Conservation (phyloP, 495 filamentous ascomycete species). For the Penicillium coprophilum region DNA sequence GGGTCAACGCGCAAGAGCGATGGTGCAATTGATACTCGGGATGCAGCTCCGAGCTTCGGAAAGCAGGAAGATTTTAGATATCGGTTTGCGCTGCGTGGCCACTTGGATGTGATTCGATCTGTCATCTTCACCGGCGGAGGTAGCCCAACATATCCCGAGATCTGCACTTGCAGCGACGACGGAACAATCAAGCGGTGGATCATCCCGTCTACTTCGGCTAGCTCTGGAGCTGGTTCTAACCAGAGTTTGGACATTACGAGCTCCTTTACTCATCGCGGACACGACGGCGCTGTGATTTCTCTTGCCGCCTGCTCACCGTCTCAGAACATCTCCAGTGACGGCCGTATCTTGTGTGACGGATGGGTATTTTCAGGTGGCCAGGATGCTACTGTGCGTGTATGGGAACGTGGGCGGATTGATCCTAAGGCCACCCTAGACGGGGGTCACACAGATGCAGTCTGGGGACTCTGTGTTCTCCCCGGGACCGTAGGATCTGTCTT, state of each 20-base stretch:
- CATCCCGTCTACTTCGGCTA: slow-evolving; percentile 74
- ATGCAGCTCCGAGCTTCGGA: slow-evolving; percentile 33
- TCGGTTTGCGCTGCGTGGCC: slow-evolving; percentile 85
- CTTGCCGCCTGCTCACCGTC: slow-evolving; percentile 82
- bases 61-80: slow-evolving; percentile 80
- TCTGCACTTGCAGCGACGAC: slow-evolving; percentile 95
- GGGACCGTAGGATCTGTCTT: slow-evolving; percentile 75
- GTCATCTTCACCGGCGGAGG: slow-evolving; percentile 96
- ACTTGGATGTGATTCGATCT: slow-evolving; percentile 88
- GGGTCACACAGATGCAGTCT: slow-evolving; percentile 85
- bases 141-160: slow-evolving; percentile 90
- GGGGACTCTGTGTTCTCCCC: slow-evolving; percentile 93
- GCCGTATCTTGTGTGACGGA: slow-evolving; percentile 80
- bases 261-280: slow-evolving; percentile 93
- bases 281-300: slow-evolving; percentile 83
- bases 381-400: slow-evolving; percentile 88
- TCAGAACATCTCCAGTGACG: slow-evolving; percentile 83
- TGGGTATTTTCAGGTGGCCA: slow-evolving; percentile 98
- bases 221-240: slow-evolving; percentile 50
- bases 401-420: slow-evolving; percentile 91
- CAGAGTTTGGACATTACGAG: slow-evolving; percentile 87
- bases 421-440: slow-evolving; percentile 93
- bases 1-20: slow-evolving; percentile 63
- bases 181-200: slow-evolving; percentile 96
- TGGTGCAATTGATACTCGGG: slow-evolving; percentile 48